phyloP scores from a whole-genome alignment of 2,329 filamentous ascomycete genomes.

The Amylocarpus encephaloides region DNA sequence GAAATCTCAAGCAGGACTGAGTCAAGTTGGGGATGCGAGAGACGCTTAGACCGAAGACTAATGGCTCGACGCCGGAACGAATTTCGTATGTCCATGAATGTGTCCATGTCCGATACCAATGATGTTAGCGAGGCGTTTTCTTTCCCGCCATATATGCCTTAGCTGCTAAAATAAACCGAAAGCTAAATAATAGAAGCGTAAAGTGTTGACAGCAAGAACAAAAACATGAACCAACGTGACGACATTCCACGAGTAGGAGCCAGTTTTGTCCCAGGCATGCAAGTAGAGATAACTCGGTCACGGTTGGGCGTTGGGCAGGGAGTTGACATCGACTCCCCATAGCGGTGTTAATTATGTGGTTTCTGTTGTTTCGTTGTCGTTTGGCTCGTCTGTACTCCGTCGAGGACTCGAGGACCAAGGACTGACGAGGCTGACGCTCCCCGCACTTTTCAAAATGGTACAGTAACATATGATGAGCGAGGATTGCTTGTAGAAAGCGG shows the following conservation, averaged over 20 bases:
- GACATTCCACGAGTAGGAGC: too few species aligned
- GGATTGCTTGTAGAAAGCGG: not conserved
- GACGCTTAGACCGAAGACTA: constrained; percentile 15
- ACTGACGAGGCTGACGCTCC: constrained; percentile 5
- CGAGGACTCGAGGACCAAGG: too few species aligned
- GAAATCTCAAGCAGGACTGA: constrained; percentile 17
- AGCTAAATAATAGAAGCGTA: not conserved
- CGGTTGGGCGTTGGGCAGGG: not conserved
- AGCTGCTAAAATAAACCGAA: constrained; percentile 22
- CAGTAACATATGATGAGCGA: not conserved
- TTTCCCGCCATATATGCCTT: constrained; percentile 25
- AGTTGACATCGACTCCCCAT: not conserved
- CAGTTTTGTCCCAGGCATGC: too few species aligned
- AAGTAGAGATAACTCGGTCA: too few species aligned
- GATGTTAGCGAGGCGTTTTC: constrained; percentile 29
- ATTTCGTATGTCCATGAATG: constrained; percentile 17
- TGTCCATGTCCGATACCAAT: constrained; percentile 28
- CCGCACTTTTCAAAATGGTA: constrained; percentile 4
- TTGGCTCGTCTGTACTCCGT: not conserved
- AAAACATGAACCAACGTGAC: too few species aligned
- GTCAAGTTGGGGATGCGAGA: constrained; percentile 20
- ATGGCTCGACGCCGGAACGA: constrained; percentile 27
- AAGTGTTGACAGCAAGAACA: too few species aligned
- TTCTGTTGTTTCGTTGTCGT: too few species aligned
- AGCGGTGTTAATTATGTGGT: too few species aligned